Evolutionary conservation across 768 basidiomycete genomes (phyloP).

Genomic region (Rhizopogon vesiculosus): DNA sequence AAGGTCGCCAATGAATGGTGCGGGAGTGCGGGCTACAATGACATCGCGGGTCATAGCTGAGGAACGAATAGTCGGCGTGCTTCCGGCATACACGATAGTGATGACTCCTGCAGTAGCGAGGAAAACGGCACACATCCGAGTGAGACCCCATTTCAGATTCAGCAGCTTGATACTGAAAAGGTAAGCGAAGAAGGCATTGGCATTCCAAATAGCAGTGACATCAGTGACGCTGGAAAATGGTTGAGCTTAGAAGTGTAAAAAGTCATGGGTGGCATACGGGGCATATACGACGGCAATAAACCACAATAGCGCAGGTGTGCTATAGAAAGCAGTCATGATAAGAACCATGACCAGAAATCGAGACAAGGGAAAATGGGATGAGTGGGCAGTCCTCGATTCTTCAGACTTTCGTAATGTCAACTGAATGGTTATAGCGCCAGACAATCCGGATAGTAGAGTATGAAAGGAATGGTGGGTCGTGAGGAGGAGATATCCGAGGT

Average conservation of each 20-base stretch:
- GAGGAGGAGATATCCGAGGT: conserved; percentile 60
- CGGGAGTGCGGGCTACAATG: conserved; percentile 22
- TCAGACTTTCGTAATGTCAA: conserved; percentile 7
- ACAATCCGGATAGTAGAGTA: conserved; percentile 49
- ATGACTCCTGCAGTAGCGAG: conserved; percentile 80
- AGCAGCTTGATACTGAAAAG: conserved; percentile 74
- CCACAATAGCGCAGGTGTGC: conserved; percentile 68
- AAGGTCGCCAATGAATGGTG: conserved; percentile 68
- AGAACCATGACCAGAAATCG: conserved; percentile 30
- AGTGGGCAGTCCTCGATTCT: conserved; percentile 6
- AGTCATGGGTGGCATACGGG: conserved; percentile 47
- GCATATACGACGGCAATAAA: conserved; percentile 65
- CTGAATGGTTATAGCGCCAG: conserved; percentile 37
- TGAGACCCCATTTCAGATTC: conserved; percentile 54
- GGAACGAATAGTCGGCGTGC: conserved; percentile 20
- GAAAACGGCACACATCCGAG: conserved; percentile 65
- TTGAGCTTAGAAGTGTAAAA: conserved; percentile 4
- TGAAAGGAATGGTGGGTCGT: conserved; percentile 44
- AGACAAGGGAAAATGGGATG: conserved; percentile 21
- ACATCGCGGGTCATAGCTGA: not conserved
- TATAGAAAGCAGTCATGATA: conserved; percentile 40
- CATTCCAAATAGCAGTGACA: conserved; percentile 86
- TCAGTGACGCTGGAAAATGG: conserved; percentile 59
- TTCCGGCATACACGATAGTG: conserved; percentile 79
- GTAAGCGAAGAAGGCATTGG: conserved; percentile 90